Evolutionary conservation across 345 rosid species (phyloP), one percentile per base, ranked within the genome.

Genomic region (Psidium friedrichsthalianum): DNA sequence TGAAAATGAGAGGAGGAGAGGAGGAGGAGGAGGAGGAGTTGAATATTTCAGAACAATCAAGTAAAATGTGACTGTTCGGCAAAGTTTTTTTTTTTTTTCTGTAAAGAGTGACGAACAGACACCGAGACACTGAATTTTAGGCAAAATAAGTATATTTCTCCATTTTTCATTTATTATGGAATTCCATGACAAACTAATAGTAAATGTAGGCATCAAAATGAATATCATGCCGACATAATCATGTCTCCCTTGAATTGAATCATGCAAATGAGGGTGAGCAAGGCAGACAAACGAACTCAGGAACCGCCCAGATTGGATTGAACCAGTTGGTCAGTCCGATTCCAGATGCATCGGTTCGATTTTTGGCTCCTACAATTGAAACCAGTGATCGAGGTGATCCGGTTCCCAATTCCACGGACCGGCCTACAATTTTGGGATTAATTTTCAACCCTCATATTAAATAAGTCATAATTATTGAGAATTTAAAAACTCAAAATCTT

Each of bases 381-480:
- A 47, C 2, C 51, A 2, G 51, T 47, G 51, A 47, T 47, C 51
- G 3, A 5, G 11, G 2, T 10, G 51, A 2, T 8, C 51, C 4
- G 4, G 2, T 51, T 51, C 1, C 4, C 14, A 11, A 3, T 11
- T 51, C 2, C 13, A 10, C 4, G 0, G 13, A 10, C 14, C 11
- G 14, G 14, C 4, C 1, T 0, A 11, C 4, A 51, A 51, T 10
- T 51, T 51, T 51, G 13, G 14, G 14, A 51, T 51, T 51, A 51
- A 13, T 11, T 11, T 51, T 51, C 52, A 51, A 49, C 52, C 12
- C 52, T 51, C 14, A 11, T 11, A 11, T 51, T 51, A 51, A 51
- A 13, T 11, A 10, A 49, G 3, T 49, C 12, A 49, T 49, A 49
- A 49, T 49, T 49, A 9, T 49, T 49, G 51, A 9, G 13, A 49